Conservation (phyloP, 345 rosid species). For the Microcos paniculata region DNA sequence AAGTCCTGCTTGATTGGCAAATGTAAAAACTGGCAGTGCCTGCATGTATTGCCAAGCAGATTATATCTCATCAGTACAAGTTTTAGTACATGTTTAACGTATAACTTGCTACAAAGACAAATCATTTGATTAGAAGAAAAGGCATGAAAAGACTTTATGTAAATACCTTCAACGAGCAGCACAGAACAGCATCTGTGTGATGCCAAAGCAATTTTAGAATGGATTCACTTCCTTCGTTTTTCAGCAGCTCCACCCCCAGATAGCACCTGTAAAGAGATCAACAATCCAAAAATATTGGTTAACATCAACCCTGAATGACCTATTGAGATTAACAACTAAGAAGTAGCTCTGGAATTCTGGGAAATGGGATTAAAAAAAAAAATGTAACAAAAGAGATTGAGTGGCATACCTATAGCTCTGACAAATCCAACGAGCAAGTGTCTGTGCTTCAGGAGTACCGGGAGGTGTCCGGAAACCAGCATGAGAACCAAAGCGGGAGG, state of each 20-base stretch:
- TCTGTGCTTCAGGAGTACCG: conserved; percentile 84
- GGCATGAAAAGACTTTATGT: not conserved
- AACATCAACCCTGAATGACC: not conserved
- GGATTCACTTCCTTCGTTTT: conserved; percentile 65
- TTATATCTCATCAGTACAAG: too few relatives aligned
- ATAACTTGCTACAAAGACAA: not conserved
- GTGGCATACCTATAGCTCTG: conserved; percentile 62
- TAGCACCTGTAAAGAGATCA: conserved; percentile 48
- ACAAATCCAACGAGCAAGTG: conserved; percentile 88
- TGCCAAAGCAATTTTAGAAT: conserved; percentile 85
- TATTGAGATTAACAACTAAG: not conserved
- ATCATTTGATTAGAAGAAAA: not conserved
- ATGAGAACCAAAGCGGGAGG: conserved; percentile 60
- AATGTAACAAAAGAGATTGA: not conserved
- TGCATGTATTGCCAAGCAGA: conserved; percentile 26
- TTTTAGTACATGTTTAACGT: not conserved
- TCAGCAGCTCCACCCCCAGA: conserved; percentile 79
- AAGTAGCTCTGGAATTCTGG: not conserved
- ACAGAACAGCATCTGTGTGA: conserved; percentile 83
- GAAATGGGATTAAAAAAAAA: not conserved
- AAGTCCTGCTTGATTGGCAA: conserved; percentile 93
- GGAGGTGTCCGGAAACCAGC: conserved; percentile 65
- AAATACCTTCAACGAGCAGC: conserved; percentile 83
- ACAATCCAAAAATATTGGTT: not conserved
- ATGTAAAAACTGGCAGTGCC: conserved; percentile 73